Conservation (phyloP, 2,329 filamentous ascomycete species). For the Endocalyx cinctus region DNA sequence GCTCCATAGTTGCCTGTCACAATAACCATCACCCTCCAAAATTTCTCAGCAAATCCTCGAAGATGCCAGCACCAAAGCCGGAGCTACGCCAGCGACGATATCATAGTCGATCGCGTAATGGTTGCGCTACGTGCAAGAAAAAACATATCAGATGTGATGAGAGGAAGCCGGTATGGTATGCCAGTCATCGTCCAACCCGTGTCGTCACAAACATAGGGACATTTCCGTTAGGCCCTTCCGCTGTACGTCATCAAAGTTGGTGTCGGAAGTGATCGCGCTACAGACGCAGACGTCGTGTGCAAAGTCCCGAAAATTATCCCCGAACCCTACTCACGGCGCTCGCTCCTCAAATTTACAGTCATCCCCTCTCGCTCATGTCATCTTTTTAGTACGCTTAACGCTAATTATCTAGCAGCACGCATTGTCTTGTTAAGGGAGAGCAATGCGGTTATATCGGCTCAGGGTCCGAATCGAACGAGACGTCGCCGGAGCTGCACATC, state of each 20-base stretch:
- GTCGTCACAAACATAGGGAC: too few species aligned
- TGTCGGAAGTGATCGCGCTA: slow-evolving; percentile 10
- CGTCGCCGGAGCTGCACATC: slow-evolving; percentile 7
- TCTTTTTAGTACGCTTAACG: too few species aligned
- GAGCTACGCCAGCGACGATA: slow-evolving; percentile 18
- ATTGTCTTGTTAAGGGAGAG: slow-evolving; percentile 20
- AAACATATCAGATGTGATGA: slow-evolving; percentile 22
- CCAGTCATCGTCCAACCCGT: too few species aligned
- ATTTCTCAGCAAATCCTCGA: slow-evolving; percentile 6
- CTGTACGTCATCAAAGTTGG: slow-evolving; percentile 2
- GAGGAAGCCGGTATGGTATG: slow-evolving; percentile 21
- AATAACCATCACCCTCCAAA: too few species aligned
- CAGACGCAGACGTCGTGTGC: too few species aligned
- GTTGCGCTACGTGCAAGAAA: slow-evolving; percentile 19
- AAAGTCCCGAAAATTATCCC: too few species aligned
- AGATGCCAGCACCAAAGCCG: slow-evolving; percentile 18
- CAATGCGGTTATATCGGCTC: slow-evolving; percentile 17
- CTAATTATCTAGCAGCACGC: slow-evolving; percentile 14
- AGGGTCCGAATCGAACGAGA: slow-evolving; percentile 8
- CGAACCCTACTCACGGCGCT: too few species aligned
- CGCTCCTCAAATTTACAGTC: too few species aligned
- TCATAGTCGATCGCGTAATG: slow-evolving; percentile 21
- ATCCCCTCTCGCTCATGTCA: too few species aligned
- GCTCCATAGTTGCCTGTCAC: too few species aligned
- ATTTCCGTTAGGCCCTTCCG: too few species aligned